Conservation (phyloP, 2,329 filamentous ascomycete genomes). For the Huntiella abstrusa region DNA sequence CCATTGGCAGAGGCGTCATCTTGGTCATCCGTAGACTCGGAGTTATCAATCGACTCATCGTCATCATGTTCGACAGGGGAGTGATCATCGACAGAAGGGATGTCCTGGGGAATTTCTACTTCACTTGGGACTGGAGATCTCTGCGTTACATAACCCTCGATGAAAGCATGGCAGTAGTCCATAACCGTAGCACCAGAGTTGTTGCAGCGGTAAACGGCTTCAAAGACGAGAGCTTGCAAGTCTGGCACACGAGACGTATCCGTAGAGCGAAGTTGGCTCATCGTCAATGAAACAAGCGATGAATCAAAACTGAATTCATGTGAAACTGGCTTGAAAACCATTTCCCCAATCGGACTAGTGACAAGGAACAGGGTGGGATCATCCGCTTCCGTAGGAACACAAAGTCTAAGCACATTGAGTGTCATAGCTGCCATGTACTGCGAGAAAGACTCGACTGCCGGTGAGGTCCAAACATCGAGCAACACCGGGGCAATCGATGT, state of each 20-base stretch:
- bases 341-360: background rate
- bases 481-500: slow-evolving; percentile 61
- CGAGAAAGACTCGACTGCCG: slow-evolving; percentile 63
- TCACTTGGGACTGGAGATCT: slow-evolving; percentile 31
- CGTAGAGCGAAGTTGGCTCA: slow-evolving; percentile 22
- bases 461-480: slow-evolving; percentile 66
- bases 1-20: slow-evolving; percentile 6
- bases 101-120: slow-evolving; percentile 13
- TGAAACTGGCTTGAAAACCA: background rate
- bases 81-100: slow-evolving; percentile 26
- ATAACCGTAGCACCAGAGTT: slow-evolving; percentile 39
- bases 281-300: slow-evolving; percentile 22
- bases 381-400: slow-evolving; percentile 2
- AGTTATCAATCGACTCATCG: slow-evolving; percentile 13
- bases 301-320: slow-evolving; percentile 11
- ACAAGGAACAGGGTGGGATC: background rate
- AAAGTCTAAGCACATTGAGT: slow-evolving; percentile 6
- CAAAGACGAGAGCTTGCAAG: slow-evolving; percentile 35
- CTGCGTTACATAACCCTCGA: slow-evolving; percentile 34
- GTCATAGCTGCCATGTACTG: slow-evolving; percentile 5
- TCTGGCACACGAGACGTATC: slow-evolving; percentile 20
- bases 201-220: slow-evolving; percentile 70
- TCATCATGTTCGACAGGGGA: slow-evolving; percentile 12
- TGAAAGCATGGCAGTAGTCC: slow-evolving; percentile 58
- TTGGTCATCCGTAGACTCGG: slow-evolving; percentile 10